Conservation (phyloP, 1,284 basidiomycete species). For the Rhodotorula sp. region DNA sequence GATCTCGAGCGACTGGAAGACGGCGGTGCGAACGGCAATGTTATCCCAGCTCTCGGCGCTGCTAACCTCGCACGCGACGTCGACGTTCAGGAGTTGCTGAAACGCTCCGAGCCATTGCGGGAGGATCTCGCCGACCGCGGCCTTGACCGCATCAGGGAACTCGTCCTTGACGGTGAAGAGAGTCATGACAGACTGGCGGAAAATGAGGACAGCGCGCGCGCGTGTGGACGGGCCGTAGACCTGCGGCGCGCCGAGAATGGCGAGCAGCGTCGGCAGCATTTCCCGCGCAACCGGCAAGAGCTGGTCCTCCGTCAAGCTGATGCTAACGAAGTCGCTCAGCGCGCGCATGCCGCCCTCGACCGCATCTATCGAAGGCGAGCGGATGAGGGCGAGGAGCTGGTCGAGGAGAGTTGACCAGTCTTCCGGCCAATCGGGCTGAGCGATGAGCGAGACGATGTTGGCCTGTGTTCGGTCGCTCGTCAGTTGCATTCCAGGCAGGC, state of each 20-base stretch:
- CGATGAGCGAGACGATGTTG: slow-evolving; percentile 77
- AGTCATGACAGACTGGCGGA: slow-evolving; percentile 84
- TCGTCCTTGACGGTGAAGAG: slow-evolving; percentile 93
- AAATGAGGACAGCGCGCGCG: slow-evolving; percentile 81
- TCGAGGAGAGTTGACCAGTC: slow-evolving; percentile 81
- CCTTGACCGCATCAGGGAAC: slow-evolving; percentile 80
- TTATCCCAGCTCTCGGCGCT: slow-evolving; percentile 66
- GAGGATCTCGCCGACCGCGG: slow-evolving; percentile 75
- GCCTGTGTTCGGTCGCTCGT: slow-evolving; percentile 59
- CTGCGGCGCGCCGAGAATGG: slow-evolving; percentile 71
- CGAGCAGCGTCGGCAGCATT: slow-evolving; percentile 78
- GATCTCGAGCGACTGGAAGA: slow-evolving; percentile 37
- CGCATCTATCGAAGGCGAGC: slow-evolving; percentile 65
- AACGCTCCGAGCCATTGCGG: slow-evolving; percentile 88
- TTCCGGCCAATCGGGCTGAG: slow-evolving; percentile 89
- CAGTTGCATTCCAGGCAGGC: neutral
- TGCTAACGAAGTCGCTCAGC: slow-evolving; percentile 79
- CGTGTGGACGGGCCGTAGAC: slow-evolving; percentile 75
- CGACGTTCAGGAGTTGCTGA: slow-evolving; percentile 66
- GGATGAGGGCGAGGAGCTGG: slow-evolving; percentile 70
- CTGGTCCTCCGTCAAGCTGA: slow-evolving; percentile 88
- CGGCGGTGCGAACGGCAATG: slow-evolving; percentile 59
- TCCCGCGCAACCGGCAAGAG: slow-evolving; percentile 81
- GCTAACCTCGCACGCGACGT: slow-evolving; percentile 21
- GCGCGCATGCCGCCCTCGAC: slow-evolving; percentile 96